Evolutionary conservation across 768 basidiomycete genomes (phyloP).

Genomic region (Pholiota molesta): DNA sequence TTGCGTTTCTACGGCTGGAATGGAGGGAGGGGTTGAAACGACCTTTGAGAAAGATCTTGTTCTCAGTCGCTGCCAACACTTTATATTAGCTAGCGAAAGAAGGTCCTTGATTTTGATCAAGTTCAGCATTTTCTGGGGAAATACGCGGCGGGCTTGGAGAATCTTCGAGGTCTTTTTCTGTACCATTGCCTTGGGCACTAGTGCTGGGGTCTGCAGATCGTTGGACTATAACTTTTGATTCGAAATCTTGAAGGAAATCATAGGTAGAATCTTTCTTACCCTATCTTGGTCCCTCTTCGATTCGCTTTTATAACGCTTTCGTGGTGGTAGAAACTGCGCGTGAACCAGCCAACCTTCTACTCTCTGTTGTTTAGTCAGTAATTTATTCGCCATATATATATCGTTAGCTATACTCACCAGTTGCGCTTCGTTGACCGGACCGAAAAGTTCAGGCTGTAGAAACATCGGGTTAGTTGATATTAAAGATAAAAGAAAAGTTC

Average conservation of each 20-base stretch:
- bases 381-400: not conserved
- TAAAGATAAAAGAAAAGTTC: not conserved
- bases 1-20: not conserved
- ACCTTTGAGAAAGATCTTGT: not conserved
- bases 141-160: not conserved
- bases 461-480: not conserved
- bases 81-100: not conserved
- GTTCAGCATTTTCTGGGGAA: not conserved
- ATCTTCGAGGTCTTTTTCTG: not conserved
- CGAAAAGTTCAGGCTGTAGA: slow-evolving; percentile 1
- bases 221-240: not conserved
- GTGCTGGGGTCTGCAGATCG: not conserved
- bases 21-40: not conserved
- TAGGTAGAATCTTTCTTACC: not conserved
- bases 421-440: not conserved
- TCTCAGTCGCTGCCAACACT: not conserved
- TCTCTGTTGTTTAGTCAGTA: not conserved
- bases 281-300: not conserved
- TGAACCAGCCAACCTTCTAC: slow-evolving; percentile 9
- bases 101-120: not conserved
- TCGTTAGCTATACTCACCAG: not conserved
- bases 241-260: not conserved
- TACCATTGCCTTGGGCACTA: not conserved
- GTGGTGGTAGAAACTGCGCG: slow-evolving; percentile 4
- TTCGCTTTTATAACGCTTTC: slow-evolving; percentile 1